phyloP scores from a whole-genome alignment of 257 asterid species.

The Rehmannia glutinosa region DNA sequence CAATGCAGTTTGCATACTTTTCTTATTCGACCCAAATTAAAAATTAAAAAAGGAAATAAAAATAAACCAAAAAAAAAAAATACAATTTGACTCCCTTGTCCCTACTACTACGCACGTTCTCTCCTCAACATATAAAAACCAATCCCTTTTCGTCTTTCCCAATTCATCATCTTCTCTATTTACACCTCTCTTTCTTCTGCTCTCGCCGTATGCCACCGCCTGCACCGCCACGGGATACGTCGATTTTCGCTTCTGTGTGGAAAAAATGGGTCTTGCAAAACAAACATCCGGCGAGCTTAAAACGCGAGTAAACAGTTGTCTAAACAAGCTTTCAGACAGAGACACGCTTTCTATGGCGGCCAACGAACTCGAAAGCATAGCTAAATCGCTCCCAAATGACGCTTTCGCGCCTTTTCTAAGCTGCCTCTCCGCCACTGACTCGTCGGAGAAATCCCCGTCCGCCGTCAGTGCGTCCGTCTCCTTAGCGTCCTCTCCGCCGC shows the following conservation, averaged over 20 bases:
- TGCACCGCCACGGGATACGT: neutral
- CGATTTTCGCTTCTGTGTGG: no score
- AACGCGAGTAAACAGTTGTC: slow-evolving; percentile 54
- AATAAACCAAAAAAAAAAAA: neutral
- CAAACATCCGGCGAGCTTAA: slow-evolving; percentile 52
- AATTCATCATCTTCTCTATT: no score
- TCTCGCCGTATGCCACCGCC: slow-evolving; percentile 26
- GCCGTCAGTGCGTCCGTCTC: slow-evolving; percentile 82
- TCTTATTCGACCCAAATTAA: neutral
- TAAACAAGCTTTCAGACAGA: slow-evolving; percentile 69
- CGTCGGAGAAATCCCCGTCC: slow-evolving; percentile 87
- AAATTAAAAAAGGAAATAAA: no score
- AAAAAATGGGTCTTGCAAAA: slow-evolving; percentile 35
- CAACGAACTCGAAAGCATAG: slow-evolving; percentile 70
- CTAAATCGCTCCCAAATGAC: slow-evolving; percentile 43
- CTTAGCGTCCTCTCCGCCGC: slow-evolving; percentile 54
- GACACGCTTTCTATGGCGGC: slow-evolving; percentile 74
- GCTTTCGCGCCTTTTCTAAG: slow-evolving; percentile 54
- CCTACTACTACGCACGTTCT: slow-evolving; percentile 33
- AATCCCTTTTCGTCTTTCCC: slow-evolving; percentile 10
- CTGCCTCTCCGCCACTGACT: slow-evolving; percentile 61
- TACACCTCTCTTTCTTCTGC: slow-evolving; percentile 2
- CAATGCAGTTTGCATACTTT: neutral
- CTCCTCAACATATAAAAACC: slow-evolving; percentile 37
- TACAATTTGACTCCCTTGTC: no score